Percentiles rank a stretch among this genome's conserved stretches.
phyloP scores from a whole-genome alignment of 2,329 filamentous ascomycete species.

The Tympanopsis confertula region DNA sequence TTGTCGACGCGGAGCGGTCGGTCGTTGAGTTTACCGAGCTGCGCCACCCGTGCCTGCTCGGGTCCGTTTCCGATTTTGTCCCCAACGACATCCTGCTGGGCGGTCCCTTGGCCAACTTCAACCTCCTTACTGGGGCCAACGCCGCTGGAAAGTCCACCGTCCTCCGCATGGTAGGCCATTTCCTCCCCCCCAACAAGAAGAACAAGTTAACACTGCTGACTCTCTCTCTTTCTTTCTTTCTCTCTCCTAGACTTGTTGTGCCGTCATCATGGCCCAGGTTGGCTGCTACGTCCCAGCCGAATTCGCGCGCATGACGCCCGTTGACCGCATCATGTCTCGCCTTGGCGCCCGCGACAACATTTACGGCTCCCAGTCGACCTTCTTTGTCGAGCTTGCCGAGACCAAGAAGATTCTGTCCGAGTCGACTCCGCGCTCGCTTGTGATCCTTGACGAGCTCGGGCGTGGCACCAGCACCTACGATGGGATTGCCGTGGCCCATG shows the following conservation, averaged over 20 bases:
- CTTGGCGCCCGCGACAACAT: constrained; percentile 98
- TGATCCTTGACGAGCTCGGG: constrained; percentile 92
- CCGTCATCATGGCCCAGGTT: constrained; percentile 94
- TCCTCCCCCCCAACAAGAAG: neutral
- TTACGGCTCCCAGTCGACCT: constrained; percentile 92
- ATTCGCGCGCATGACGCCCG: constrained; percentile 73
- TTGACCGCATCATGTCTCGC: constrained; percentile 97
- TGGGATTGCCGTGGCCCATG: constrained; percentile 89
- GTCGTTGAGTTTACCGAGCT: constrained; percentile 83
- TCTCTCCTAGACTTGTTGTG: constrained; percentile 64
- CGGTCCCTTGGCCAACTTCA: constrained; percentile 71
- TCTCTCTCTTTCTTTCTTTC: constrained; percentile 11
- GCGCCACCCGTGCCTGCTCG: constrained; percentile 87
- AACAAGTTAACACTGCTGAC: neutral
- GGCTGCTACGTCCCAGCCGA: constrained; percentile 82
- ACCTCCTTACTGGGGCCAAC: constrained; percentile 87
- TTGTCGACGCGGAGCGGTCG: constrained; percentile 74
- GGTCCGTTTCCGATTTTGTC: constrained; percentile 84
- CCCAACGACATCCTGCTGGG: constrained; percentile 87
- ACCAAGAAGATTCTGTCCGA: constrained; percentile 96
- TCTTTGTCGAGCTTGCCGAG: constrained; percentile 94
- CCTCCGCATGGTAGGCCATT: constrained; percentile 66
- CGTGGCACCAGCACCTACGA: constrained; percentile 92
- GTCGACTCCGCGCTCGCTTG: constrained; percentile 82
- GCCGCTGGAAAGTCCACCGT: constrained; percentile 96